Conservation (phyloP, 2,329 filamentous ascomycete genomes). For the Ampelomyces quisqualis region DNA sequence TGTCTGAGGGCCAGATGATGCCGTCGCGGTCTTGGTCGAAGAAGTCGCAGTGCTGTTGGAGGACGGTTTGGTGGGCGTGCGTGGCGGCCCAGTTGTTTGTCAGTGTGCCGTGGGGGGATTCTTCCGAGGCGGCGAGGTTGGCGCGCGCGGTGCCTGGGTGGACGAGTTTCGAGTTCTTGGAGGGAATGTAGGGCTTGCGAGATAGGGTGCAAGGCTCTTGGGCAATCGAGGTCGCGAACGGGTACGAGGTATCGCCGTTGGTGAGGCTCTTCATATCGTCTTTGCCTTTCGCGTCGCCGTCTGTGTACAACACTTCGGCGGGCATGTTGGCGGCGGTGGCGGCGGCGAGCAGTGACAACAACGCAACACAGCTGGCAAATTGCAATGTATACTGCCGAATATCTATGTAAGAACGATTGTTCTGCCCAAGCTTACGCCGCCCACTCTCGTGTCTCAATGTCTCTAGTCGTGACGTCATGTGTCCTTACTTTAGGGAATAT, state of each 20-base stretch:
- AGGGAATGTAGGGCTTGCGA: slow-evolving; percentile 9
- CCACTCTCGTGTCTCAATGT: slow-evolving; percentile 1
- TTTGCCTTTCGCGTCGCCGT: no score
- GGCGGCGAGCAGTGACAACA: no score
- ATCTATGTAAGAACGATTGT: no score
- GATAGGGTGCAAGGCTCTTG: slow-evolving; percentile 8
- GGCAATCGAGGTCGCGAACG: slow-evolving; percentile 4
- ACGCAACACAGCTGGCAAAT: no score
- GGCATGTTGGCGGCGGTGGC: no score
- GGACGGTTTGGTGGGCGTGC: slow-evolving; percentile 47
- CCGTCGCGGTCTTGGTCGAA: slow-evolving; percentile 56
- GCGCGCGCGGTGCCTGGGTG: slow-evolving; percentile 20
- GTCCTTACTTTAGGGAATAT: background rate
- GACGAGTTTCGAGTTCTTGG: slow-evolving; percentile 9
- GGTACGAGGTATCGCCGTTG: background rate
- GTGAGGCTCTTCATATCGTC: background rate
- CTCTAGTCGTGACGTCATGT: slow-evolving; percentile 6
- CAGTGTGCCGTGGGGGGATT: slow-evolving; percentile 47
- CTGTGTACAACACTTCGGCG: no score
- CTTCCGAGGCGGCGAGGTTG: slow-evolving; percentile 45
- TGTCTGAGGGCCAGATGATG: slow-evolving; percentile 57
- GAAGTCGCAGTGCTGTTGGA: slow-evolving; percentile 57
- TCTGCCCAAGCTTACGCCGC: no score
- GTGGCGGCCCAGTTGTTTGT: slow-evolving; percentile 42
- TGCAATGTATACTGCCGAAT: background rate